A percentile compares a stretch with the other conserved stretches of the same genome.
phyloP scores from a whole-genome alignment of 2,329 filamentous ascomycete genomes.

The Gaeumannomyces tritici region DNA sequence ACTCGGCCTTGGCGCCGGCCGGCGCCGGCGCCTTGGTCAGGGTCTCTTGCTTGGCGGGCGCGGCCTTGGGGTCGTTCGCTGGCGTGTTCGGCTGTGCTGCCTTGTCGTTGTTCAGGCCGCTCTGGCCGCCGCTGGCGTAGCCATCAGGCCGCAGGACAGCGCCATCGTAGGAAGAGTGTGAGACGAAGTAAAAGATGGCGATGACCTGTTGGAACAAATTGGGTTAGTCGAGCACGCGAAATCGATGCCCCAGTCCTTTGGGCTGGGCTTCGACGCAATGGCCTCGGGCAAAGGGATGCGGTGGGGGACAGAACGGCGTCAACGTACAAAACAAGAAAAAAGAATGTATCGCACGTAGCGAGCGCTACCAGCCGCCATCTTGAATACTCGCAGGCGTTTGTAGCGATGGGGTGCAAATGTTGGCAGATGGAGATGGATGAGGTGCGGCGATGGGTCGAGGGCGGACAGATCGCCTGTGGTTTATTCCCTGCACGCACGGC shows the following conservation, averaged over 20 bases:
- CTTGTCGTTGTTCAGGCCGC: conserved; percentile 11
- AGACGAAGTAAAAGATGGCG: conserved; percentile 74
- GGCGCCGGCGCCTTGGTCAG: conserved; percentile 4
- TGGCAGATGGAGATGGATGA: background rate
- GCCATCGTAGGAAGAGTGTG: conserved; percentile 41
- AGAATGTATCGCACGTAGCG: conserved; percentile 71
- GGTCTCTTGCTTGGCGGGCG: background rate
- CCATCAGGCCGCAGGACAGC: conserved; percentile 18
- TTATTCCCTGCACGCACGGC: background rate
- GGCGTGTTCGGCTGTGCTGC: conserved; percentile 10
- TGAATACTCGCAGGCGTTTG: background rate
- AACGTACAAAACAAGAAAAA: conserved; percentile 67
- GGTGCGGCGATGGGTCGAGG: background rate
- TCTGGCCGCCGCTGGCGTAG: background rate
- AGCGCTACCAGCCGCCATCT: conserved; percentile 58
- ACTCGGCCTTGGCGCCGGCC: conserved; percentile 8
- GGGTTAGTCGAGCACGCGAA: background rate
- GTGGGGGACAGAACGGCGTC: too few species aligned
- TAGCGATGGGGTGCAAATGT: background rate
- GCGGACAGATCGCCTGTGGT: background rate
- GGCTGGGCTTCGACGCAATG: background rate
- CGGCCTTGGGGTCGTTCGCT: background rate
- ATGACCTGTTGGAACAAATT: conserved; percentile 39
- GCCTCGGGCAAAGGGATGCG: background rate
- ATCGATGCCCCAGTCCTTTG: background rate